These are phyloP conservation scores for Fusarium coffeatum DNA, from an alignment of 2,329 filamentous ascomycete genomes.

Conservation along the genomic window DNA sequence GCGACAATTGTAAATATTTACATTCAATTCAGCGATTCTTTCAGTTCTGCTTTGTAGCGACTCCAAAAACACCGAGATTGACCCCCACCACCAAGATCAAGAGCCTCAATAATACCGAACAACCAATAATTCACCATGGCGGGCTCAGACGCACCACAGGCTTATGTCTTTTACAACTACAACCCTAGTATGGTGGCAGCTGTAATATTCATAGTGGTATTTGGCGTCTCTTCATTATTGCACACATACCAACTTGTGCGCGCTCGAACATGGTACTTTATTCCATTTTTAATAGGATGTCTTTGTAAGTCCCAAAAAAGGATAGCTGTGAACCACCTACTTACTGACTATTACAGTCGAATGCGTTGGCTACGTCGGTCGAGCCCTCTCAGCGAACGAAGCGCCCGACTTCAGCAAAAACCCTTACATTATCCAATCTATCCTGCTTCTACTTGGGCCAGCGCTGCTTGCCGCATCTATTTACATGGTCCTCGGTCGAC, in stretches of 20 bases:
- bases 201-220: constrained; percentile 56
- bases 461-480: constrained; percentile 59
- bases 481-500: constrained; percentile 60
- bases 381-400: constrained; percentile 57
- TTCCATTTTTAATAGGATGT: constrained; percentile 64
- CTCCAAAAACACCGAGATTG: background rate
- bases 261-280: constrained; percentile 63
- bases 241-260: constrained; percentile 56
- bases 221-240: constrained; percentile 52
- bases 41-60: background rate
- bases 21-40: background rate
- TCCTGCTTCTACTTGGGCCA: constrained; percentile 54
- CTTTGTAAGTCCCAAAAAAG: constrained; percentile 54
- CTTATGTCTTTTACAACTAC: constrained; percentile 58
- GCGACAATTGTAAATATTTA: background rate
- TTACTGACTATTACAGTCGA: constrained; percentile 40
- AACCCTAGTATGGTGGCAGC: constrained; percentile 59
- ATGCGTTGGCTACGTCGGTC: constrained; percentile 58
- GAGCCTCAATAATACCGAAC: background rate
- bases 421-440: constrained; percentile 56
- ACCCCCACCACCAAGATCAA: background rate
- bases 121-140: constrained; percentile 26
- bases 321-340: no score
- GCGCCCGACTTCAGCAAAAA: constrained; percentile 52
- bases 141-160: constrained; percentile 11